phyloP scores from a whole-genome alignment of 345 rosid species.

The Triadica sebifera region DNA sequence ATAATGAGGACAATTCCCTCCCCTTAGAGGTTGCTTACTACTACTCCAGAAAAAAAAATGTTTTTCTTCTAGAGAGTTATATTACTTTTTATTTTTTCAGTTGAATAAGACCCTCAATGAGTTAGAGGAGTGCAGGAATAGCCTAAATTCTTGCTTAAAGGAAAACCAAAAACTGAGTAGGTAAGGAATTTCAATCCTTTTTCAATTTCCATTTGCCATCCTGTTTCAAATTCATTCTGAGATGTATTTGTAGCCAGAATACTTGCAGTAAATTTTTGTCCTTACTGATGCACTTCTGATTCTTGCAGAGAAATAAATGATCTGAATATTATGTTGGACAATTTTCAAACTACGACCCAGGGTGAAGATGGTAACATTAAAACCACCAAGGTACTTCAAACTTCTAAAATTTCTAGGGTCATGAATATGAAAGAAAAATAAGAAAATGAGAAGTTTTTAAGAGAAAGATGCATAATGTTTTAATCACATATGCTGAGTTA shows the following conservation, averaged over 20 bases:
- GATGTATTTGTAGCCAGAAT: background rate
- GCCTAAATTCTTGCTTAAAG: conserved; percentile 66
- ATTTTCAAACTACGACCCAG: conserved; percentile 34
- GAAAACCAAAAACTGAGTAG: conserved; percentile 74
- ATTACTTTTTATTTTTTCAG: conserved; percentile 39
- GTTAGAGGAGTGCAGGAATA: conserved; percentile 69
- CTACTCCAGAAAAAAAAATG: conserved; percentile 19
- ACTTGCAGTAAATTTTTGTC: conserved; percentile 8
- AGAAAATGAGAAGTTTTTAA: background rate
- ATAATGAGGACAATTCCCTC: conserved; percentile 52
- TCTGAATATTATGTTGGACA: conserved; percentile 47
- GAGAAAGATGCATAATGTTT: background rate
- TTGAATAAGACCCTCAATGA: conserved; percentile 53
- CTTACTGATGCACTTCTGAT: conserved; percentile 20
- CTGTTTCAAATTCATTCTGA: background rate
- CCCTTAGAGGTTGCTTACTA: conserved; percentile 59
- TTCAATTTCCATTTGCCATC: conserved; percentile 21
- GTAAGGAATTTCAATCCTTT: conserved; percentile 39
- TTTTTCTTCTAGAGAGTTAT: conserved; percentile 17
- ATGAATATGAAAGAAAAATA: background rate
- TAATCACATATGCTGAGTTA: background rate
- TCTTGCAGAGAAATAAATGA: conserved; percentile 64
- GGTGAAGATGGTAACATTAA: conserved; percentile 27
- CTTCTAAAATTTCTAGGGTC: background rate
- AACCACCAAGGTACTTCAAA: conserved; percentile 37